Percentiles rank a stretch among this genome's conserved stretches.
Conservation (phyloP, 2,329 filamentous ascomycete species). For the Aureobasidium musti region DNA sequence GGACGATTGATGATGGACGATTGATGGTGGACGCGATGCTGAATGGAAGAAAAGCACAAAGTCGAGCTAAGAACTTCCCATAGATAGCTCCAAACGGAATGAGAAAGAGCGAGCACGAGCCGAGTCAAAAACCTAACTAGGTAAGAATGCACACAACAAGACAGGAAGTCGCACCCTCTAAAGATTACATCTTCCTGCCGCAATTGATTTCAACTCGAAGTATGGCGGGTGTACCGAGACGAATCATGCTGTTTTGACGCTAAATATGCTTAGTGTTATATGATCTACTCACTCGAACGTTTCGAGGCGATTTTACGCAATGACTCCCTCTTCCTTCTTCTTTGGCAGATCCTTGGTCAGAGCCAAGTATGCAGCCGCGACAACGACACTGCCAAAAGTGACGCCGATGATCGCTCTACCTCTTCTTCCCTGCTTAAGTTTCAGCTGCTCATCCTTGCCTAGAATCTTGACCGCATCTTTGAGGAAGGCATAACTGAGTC, state of each 20-base stretch:
- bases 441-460: constrained; percentile 50
- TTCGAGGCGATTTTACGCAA: not conserved
- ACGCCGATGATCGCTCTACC: constrained; percentile 52
- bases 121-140: not conserved
- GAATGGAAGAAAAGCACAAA: not conserved
- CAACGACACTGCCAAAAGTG: constrained; percentile 50
- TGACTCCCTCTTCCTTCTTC: constrained; percentile 9
- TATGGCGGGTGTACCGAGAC: not conserved
- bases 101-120: not conserved
- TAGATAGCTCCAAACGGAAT: not conserved
- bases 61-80: not conserved
- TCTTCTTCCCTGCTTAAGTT: constrained; percentile 51
- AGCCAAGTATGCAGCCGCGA: constrained; percentile 42
- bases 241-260: not conserved
- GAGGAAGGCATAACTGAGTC: constrained; percentile 84
- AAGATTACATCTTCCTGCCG: not conserved
- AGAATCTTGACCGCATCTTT: constrained; percentile 93
- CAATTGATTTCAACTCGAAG: not conserved
- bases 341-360: constrained; percentile 24
- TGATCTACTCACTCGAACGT: not conserved
- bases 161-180: not conserved
- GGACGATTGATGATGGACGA: not conserved
- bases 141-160: not conserved
- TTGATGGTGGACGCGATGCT: not conserved
- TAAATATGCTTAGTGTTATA: not conserved